These are phyloP conservation scores for Coccomyxa sp. DNA, from an alignment of 139 green algal genomes.

Conservation along the genomic window DNA sequence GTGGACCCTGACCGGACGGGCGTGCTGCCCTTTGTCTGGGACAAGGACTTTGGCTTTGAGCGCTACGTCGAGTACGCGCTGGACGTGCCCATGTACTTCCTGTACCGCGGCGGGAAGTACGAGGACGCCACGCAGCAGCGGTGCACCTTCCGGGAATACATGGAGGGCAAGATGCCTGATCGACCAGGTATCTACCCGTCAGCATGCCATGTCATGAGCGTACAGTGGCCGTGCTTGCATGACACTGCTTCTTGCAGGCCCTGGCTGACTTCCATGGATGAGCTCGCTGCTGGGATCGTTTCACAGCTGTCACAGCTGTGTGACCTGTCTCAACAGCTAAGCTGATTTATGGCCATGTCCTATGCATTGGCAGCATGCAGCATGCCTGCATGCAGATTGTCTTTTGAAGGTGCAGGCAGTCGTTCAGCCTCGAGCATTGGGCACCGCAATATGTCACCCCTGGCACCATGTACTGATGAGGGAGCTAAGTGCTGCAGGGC, in stretches of 20 bases:
- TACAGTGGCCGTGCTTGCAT: too few relatives aligned
- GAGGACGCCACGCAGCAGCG: constrained; percentile 73
- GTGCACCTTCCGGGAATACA: constrained; percentile 83
- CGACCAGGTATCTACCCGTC: constrained; percentile 73
- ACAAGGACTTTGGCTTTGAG: constrained; percentile 87
- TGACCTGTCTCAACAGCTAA: too few relatives aligned
- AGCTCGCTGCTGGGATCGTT: too few relatives aligned
- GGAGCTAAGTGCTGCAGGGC: constrained; percentile 38
- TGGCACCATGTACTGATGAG: too few relatives aligned
- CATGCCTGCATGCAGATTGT: too few relatives aligned
- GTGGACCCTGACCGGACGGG: constrained; percentile 82
- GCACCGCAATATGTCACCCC: too few relatives aligned
- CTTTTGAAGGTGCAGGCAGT: not conserved
- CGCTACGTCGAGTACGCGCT: constrained; percentile 94
- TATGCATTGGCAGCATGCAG: too few relatives aligned
- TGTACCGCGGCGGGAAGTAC: constrained; percentile 92
- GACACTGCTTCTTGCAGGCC: too few relatives aligned
- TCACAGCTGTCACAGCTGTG: too few relatives aligned
- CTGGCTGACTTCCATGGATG: too few relatives aligned
- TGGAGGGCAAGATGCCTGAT: constrained; percentile 78
- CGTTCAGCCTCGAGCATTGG: not conserved
- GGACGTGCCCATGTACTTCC: constrained; percentile 98
- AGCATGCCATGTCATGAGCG: too few relatives aligned
- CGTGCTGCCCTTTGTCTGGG: constrained; percentile 94
- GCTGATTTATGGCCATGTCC: too few relatives aligned